These are phyloP conservation scores for Tulasnella sp. DNA, from an alignment of 768 basidiomycete species.

Conservation along the genomic window DNA sequence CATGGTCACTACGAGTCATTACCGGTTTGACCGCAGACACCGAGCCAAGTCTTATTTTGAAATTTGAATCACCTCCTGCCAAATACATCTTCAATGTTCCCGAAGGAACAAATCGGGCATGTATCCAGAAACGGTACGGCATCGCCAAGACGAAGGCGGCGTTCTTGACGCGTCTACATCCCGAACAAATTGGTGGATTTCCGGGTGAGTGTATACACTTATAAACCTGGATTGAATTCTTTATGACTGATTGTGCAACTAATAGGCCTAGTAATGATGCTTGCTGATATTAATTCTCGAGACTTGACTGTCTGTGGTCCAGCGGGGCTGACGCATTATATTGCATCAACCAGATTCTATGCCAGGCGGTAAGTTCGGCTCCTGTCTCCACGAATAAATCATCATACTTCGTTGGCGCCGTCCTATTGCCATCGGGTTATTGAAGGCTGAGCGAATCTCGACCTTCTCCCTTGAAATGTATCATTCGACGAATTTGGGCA, in stretches of 20 bases:
- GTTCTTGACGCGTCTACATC: constrained; percentile 65
- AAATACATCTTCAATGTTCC: constrained; percentile 88
- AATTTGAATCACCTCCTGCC: constrained; percentile 56
- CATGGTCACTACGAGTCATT: constrained; percentile 30
- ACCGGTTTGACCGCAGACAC: constrained; percentile 53
- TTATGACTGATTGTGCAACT: constrained; percentile 33
- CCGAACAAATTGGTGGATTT: constrained; percentile 64
- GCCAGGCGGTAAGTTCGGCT: constrained; percentile 52
- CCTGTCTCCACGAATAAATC: not conserved
- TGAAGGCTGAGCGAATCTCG: not conserved
- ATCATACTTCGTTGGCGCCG: not conserved
- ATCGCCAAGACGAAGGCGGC: constrained; percentile 65
- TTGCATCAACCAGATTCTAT: constrained; percentile 68
- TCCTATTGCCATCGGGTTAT: not conserved
- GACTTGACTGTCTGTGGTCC: constrained; percentile 67
- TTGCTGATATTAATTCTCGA: constrained; percentile 64
- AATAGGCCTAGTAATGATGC: constrained; percentile 70
- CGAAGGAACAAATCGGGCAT: constrained; percentile 72
- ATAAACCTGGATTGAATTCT: not conserved
- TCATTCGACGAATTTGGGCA: not conserved
- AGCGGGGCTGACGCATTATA: constrained; percentile 59
- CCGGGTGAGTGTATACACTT: constrained; percentile 51
- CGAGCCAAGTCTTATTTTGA: constrained; percentile 68
- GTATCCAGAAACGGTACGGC: constrained; percentile 60
- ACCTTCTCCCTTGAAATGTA: constrained; percentile 18